phyloP scores from a whole-genome alignment of 306 rosid species.

The Canavalia ensiformis region DNA sequence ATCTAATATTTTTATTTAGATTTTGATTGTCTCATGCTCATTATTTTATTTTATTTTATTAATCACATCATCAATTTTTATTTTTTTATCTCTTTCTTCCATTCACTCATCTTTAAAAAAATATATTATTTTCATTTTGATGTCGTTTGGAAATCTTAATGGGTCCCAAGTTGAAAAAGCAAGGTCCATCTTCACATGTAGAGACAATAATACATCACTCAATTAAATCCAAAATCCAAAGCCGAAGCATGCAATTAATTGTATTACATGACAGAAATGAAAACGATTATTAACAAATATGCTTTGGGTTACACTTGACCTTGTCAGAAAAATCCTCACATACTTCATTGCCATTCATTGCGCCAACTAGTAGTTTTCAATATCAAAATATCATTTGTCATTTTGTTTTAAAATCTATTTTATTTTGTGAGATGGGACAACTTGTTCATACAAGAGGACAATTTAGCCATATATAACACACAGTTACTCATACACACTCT shows the following conservation, averaged over 20 bases:
- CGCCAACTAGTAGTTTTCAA: slow-evolving; percentile 34
- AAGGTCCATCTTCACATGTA: slow-evolving; percentile 60
- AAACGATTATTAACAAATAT: slow-evolving; percentile 30
- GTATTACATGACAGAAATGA: slow-evolving; percentile 42
- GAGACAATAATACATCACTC: slow-evolving; percentile 20
- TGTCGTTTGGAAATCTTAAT: too few species aligned
- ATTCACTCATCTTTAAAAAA: too few species aligned
- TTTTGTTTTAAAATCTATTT: neutral
- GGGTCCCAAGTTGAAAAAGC: neutral
- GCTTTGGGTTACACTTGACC: slow-evolving; percentile 46
- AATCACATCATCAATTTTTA: too few species aligned
- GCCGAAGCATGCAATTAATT: slow-evolving; percentile 29
- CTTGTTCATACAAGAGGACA: slow-evolving; percentile 16
- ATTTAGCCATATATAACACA: neutral
- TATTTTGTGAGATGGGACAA: neutral
- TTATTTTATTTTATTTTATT: too few species aligned
- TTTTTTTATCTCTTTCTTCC: too few species aligned
- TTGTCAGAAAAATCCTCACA: slow-evolving; percentile 53
- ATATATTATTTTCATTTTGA: too few species aligned
- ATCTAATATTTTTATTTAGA: too few species aligned
- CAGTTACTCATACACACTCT: neutral
- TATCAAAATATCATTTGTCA: neutral
- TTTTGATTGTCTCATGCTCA: too few species aligned
- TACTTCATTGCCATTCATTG: slow-evolving; percentile 24
- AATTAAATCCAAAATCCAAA: slow-evolving; percentile 50